Evolutionary conservation across 2,329 filamentous ascomycete genomes (phyloP), one percentile per base, ranked within the genome.

Genomic region (Monosporascus sp.): DNA sequence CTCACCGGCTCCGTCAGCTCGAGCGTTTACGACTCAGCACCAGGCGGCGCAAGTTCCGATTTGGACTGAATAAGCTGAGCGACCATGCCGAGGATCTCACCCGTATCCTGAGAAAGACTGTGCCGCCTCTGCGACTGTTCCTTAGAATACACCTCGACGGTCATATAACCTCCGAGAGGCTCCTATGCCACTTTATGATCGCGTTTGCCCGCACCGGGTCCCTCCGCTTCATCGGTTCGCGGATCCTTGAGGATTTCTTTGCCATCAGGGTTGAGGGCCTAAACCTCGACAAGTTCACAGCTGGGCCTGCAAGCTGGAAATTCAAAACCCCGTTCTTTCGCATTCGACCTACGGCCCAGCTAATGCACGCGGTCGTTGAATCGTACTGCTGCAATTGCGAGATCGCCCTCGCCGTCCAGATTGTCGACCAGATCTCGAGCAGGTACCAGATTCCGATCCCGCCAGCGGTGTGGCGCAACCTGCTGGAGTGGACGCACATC

Each of bases 281-380:
- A 8, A 50, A 46, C n/a, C 49, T 41, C 11, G 37, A 49, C 7
- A 37, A 52, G 5, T 37, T 25, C 2, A 18, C n/a, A 3, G 25
- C 47, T 20, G 37, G 35, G 31, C 22, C 22, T 2, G 17, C 27
- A 6, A 24, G 5, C 15, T 17, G 5, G 44, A 55, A 5, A 37
- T 31, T 4, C 25, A 24, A 2, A 46, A 4, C 38, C 17, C 38
- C 17, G 38, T 41, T 20, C 38, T 20, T 41, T 52, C 22, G 24
- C 9, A 62, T 75, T 47, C 61, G 75, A 49, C 89, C 89, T 2
- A 82, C 80, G 0, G 57, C 66, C 7, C 71, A 73, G 2, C 73
- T 92, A 0, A 74, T 93, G 22, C 74, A 81, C 51, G 79, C 85
- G 8, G 71, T 92, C n/a, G 85, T 86, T 6, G 84, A 90, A 63